Evolutionary conservation across 2,329 filamentous ascomycete species (phyloP).

Genomic region (Hysterium pulicare): DNA sequence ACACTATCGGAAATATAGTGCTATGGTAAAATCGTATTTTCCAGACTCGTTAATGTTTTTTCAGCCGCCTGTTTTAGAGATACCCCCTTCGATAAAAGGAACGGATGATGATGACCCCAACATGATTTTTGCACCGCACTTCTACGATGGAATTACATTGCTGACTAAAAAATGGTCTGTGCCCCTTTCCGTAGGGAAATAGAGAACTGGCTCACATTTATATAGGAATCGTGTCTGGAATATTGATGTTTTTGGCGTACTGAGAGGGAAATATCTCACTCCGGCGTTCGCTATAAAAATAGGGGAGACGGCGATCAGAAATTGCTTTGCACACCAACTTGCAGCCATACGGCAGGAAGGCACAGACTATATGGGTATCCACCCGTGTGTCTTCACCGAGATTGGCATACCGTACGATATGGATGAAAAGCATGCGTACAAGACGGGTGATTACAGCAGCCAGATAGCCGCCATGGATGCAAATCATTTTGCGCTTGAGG

Average conservation of each 20-base stretch:
- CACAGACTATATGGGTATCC: constrained; percentile 79
- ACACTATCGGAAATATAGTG: constrained; percentile 72
- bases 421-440: constrained; percentile 94
- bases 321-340: constrained; percentile 87
- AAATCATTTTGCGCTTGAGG: constrained; percentile 90
- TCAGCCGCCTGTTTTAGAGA: constrained; percentile 86
- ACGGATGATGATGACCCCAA: constrained; percentile 84
- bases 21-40: constrained; percentile 72
- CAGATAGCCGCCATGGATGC: constrained; percentile 92
- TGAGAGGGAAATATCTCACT: constrained; percentile 82
- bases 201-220: constrained; percentile 3
- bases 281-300: constrained; percentile 91
- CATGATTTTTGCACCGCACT: constrained; percentile 92
- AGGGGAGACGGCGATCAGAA: constrained; percentile 89
- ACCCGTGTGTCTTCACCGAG: constrained; percentile 87
- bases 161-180: constrained; percentile 90
- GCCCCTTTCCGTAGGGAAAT: no score
- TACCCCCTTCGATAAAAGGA: constrained; percentile 83
- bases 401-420: constrained; percentile 99
- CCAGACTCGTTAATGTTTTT: constrained; percentile 82
- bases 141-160: constrained; percentile 92
- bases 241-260: constrained; percentile 87
- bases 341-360: constrained; percentile 81
- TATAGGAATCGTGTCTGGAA: constrained; percentile 85
- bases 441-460: constrained; percentile 90